Evolutionary conservation across 371 early-diverging fungal genomes (phyloP).

Genomic region (Circinella umbellata): DNA sequence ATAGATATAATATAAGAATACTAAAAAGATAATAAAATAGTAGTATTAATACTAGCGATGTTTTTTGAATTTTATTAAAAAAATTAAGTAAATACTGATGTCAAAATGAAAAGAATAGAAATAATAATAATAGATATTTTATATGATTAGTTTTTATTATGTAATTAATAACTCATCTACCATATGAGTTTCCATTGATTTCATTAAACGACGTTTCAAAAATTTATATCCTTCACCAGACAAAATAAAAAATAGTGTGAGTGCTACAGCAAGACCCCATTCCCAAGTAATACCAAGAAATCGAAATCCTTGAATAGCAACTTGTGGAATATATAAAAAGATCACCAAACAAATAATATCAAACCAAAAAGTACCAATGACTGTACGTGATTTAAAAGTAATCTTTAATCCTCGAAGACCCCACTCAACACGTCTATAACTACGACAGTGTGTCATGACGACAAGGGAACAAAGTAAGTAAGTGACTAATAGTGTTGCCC

Average conservation of each 20-base stretch:
- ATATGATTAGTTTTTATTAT: too few relatives aligned
- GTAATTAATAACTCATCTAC: slow-evolving; percentile 11
- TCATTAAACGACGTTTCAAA: slow-evolving; percentile 28
- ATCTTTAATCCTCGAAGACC: slow-evolving; percentile 30
- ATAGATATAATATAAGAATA: too few relatives aligned
- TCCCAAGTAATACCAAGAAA: slow-evolving; percentile 68
- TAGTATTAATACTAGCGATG: too few relatives aligned
- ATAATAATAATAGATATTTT: too few relatives aligned
- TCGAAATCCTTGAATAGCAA: slow-evolving; percentile 66
- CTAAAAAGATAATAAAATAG: too few relatives aligned
- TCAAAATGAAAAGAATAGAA: too few relatives aligned
- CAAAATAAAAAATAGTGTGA: slow-evolving; percentile 52
- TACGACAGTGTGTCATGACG: slow-evolving; percentile 68
- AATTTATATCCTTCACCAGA: slow-evolving; percentile 59
- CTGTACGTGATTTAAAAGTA: slow-evolving; percentile 52
- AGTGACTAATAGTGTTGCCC: slow-evolving; percentile 61
- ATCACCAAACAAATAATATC: slow-evolving; percentile 55
- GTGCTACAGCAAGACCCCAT: slow-evolving; percentile 66
- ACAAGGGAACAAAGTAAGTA: slow-evolving; percentile 62
- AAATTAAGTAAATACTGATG: too few relatives aligned
- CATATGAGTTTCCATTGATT: slow-evolving; percentile 9
- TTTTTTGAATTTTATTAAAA: too few relatives aligned
- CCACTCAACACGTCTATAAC: slow-evolving; percentile 63
- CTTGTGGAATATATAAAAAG: slow-evolving; percentile 66
- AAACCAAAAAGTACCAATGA: slow-evolving; percentile 51